Conservation (phyloP, 1,284 basidiomycete genomes). For the Boletus nobilissimus region DNA sequence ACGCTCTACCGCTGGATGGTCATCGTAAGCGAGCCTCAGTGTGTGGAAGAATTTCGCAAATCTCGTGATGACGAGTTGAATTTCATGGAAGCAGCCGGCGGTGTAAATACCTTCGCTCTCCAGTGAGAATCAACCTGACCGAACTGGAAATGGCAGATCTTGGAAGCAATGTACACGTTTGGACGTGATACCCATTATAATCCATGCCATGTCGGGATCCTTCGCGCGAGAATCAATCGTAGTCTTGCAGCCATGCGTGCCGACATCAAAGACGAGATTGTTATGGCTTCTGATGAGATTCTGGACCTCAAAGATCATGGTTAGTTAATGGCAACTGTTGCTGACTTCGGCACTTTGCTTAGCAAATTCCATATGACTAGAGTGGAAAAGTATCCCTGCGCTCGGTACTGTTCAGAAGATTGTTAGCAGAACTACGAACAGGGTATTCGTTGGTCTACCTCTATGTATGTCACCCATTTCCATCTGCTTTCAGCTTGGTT, state of each 20-base stretch:
- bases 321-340: conserved; percentile 7
- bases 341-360: not conserved
- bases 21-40: conserved; percentile 48
- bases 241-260: conserved; percentile 41
- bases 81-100: conserved; percentile 10
- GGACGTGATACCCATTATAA: conserved; percentile 39
- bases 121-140: not conserved
- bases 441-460: conserved; percentile 54
- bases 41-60: conserved; percentile 55
- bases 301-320: conserved; percentile 34
- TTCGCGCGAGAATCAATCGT: conserved; percentile 46
- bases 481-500: not conserved
- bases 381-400: conserved; percentile 44
- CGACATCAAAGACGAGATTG: conserved; percentile 50
- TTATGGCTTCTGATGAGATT: conserved; percentile 42
- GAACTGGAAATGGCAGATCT: not conserved
- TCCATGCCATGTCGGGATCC: conserved; percentile 43
- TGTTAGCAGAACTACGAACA: conserved; percentile 49
- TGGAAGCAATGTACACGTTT: conserved; percentile 28
- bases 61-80: conserved; percentile 49
- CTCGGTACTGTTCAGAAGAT: conserved; percentile 38
- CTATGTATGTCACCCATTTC: conserved; percentile 44
- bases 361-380: conserved; percentile 27
- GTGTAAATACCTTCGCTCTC: conserved; percentile 16
- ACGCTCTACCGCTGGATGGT: conserved; percentile 54